phyloP scores from a whole-genome alignment of 2,329 filamentous ascomycete genomes.

The Aspergillus texensis region DNA sequence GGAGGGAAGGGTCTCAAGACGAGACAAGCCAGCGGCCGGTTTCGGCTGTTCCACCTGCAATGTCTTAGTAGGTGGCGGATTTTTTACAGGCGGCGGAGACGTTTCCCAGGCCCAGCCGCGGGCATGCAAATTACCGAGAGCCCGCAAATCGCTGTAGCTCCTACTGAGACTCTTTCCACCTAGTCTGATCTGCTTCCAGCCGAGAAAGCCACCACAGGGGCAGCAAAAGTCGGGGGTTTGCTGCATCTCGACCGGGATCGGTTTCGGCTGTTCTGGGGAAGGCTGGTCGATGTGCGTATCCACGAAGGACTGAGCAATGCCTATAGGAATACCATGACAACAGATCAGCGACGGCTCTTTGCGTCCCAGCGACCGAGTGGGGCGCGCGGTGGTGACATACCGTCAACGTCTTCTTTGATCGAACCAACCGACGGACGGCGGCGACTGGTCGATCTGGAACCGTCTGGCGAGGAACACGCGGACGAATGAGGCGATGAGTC shows the following conservation, averaged over 20 bases:
- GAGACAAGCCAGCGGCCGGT: constrained; percentile 44
- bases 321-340: constrained; percentile 23
- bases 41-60: constrained; percentile 25
- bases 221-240: constrained; percentile 48
- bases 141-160: constrained; percentile 48
- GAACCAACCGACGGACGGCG: constrained; percentile 47
- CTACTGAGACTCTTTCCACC: constrained; percentile 47
- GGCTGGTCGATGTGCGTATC: constrained; percentile 40
- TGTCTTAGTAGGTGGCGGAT: constrained; percentile 20
- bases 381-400: constrained; percentile 28
- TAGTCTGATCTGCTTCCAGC: constrained; percentile 49
- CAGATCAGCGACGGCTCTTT: constrained; percentile 2
- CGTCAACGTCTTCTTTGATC: constrained; percentile 47
- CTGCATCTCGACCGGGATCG: constrained; percentile 35
- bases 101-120: constrained; percentile 49
- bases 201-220: constrained; percentile 48
- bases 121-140: constrained; percentile 37
- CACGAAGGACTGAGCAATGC: constrained; percentile 48
- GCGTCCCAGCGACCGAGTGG: background rate
- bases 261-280: constrained; percentile 28
- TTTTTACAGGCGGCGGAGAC: constrained; percentile 22
- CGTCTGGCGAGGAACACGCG: constrained; percentile 36
- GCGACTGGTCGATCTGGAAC: constrained; percentile 43
- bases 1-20: constrained; percentile 68
- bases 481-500: constrained; percentile 36